Evolutionary conservation across 2,329 filamentous ascomycete genomes (phyloP).

Genomic region (Sporothrix pseudoabietina): DNA sequence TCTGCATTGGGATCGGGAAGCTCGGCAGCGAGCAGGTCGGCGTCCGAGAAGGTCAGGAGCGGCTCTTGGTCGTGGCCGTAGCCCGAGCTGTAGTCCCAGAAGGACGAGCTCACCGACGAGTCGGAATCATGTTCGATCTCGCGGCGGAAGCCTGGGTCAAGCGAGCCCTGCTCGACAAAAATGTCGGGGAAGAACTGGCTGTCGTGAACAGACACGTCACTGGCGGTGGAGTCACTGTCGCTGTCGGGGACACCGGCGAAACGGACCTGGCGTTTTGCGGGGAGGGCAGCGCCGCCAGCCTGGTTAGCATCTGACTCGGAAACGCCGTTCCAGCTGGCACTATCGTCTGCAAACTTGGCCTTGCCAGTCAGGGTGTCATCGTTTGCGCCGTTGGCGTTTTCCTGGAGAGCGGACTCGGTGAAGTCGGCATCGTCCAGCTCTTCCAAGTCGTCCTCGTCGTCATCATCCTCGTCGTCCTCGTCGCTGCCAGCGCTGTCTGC

Average conservation of each 20-base stretch:
- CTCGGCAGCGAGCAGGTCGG: conserved; percentile 38
- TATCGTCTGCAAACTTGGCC: conserved; percentile 54
- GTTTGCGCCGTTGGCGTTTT: conserved; percentile 45
- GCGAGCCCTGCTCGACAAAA: conserved; percentile 72
- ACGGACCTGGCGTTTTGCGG: conserved; percentile 67
- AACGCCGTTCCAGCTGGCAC: conserved; percentile 49
- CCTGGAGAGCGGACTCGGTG: conserved; percentile 42
- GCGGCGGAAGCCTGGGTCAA: conserved; percentile 71
- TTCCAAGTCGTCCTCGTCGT: conserved; percentile 42
- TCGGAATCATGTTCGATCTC: conserved; percentile 71
- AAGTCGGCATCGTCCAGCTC: conserved; percentile 42
- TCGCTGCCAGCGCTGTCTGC: conserved; percentile 45
- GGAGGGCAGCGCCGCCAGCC: conserved; percentile 17
- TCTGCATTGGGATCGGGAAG: conserved; percentile 3
- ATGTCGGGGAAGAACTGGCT: conserved; percentile 74
- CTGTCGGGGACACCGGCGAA: conserved; percentile 69
- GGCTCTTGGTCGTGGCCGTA: conserved; percentile 42
- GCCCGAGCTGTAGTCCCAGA: conserved; percentile 63
- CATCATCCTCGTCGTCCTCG: conserved; percentile 46
- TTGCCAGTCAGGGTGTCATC: conserved; percentile 40
- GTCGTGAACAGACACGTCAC: conserved; percentile 61
- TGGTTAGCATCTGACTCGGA: conserved; percentile 44
- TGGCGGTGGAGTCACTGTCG: conserved; percentile 62
- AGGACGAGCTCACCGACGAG: conserved; percentile 59
- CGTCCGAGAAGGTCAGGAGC: conserved; percentile 38